Base-by-base conservation (phyloP, 1,284 basidiomycete species). In the Quambalaria eucalypti region DNA sequence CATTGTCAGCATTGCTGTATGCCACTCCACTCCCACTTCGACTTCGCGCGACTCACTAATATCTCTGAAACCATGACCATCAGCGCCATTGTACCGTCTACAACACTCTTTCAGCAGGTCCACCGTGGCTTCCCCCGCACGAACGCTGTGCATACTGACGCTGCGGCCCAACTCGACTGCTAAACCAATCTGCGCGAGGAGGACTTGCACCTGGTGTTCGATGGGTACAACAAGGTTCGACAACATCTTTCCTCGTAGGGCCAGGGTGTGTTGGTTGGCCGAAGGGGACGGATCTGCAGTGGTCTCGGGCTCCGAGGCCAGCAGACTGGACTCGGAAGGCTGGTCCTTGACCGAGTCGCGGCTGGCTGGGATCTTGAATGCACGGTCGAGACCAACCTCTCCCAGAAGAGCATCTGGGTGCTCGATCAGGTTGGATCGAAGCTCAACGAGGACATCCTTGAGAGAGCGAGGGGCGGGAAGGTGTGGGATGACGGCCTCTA, bases 141-240 rank as follows among this genome's bases (percentile, higher is more conserved):
- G 65, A 19, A 74, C 71, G 16, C 70, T 69, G 52, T 74, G 71
- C 16, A 72, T 64, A 50, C 65, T 68, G 40, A 74, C 61, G 52
- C 66, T 66, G 44, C 71, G 62, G 5, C 54, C 48, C 16, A 62
- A 49, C 4, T 54, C 47, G 23, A 66, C 48, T 1, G 71, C 71
- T 6, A 74, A 42, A 8, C 52, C 38, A 25, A 74, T 55, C 54
- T 74, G 71, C 0, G 66, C 62, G 8, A 58, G 40, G 9, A 72
- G 52, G 21, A 74, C 55, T 2, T 56, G 29, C n/a, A 68, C 39
- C 51, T 74, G 71, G 48, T 74, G 71, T 26, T 28, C 48, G n/a
- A 66, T 55, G 6, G 69, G 68, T 21, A 70, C 68, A 48, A 64
- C 66, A 28, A 69, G 63, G 39, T 51, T 56, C 16, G 67, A 65